Percentiles rank a stretch among this genome's conserved stretches.
Conservation (phyloP, 805 yeast species). For the Lachancea quebecensis region DNA sequence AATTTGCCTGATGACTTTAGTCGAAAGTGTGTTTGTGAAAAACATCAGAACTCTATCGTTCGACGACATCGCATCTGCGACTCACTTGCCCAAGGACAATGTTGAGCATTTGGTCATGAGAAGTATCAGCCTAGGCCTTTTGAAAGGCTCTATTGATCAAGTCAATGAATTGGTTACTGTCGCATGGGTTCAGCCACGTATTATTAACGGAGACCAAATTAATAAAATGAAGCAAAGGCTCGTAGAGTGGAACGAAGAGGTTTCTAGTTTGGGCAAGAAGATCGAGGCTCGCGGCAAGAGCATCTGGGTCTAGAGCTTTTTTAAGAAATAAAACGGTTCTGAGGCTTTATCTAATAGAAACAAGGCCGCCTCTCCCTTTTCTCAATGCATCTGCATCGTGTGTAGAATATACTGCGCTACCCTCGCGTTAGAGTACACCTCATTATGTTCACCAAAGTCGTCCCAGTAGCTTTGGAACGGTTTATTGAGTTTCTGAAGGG, state of each 20-base stretch:
- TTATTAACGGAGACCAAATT: slow-evolving; percentile 77
- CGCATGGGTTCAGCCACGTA: slow-evolving; percentile 95
- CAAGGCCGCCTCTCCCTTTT: no score
- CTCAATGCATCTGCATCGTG: slow-evolving; percentile 3
- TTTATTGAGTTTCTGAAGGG: slow-evolving; percentile 25
- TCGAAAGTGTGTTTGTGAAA: slow-evolving; percentile 79
- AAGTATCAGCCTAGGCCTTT: slow-evolving; percentile 74
- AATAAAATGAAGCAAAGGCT: slow-evolving; percentile 66
- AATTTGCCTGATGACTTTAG: slow-evolving; percentile 84
- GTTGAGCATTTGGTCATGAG: slow-evolving; percentile 91
- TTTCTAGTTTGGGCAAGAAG: slow-evolving; percentile 53
- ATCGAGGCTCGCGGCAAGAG: slow-evolving; percentile 56
- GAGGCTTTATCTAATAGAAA: no score
- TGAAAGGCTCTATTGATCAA: slow-evolving; percentile 89
- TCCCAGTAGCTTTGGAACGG: slow-evolving; percentile 25
- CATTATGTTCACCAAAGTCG: slow-evolving; percentile 57
- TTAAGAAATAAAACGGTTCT: no score
- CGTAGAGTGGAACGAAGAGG: slow-evolving; percentile 71
- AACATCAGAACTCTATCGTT: slow-evolving; percentile 69
- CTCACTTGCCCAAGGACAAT: slow-evolving; percentile 51
- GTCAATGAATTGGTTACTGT: slow-evolving; percentile 70
- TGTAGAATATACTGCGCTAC: slow-evolving; percentile 31
- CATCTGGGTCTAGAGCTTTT: slow-evolving; percentile 44
- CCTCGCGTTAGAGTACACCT: slow-evolving; percentile 44
- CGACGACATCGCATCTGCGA: slow-evolving; percentile 63